Evolutionary conservation across 192 early-diverging fungal genomes (phyloP).

Genomic region (Rhizoclosmatium globosum): DNA sequence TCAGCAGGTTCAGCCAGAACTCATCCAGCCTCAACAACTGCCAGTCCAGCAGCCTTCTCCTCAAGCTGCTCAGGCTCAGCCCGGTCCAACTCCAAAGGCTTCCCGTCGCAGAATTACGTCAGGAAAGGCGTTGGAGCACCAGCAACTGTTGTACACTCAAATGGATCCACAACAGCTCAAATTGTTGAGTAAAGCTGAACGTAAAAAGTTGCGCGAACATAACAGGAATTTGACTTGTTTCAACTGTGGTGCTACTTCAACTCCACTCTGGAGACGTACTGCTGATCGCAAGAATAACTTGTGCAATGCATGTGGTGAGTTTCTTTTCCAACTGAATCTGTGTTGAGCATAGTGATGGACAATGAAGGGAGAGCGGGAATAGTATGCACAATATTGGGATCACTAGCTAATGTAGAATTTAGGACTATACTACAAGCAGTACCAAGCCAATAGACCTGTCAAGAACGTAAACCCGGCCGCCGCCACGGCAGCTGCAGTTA

Average conservation of each 20-base stretch:
- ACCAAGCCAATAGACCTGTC: constrained; percentile 51
- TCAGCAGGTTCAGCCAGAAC: neutral
- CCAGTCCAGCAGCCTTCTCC: neutral
- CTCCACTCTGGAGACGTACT: constrained; percentile 82
- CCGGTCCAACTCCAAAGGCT: neutral
- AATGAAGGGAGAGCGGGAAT: too few relatives aligned
- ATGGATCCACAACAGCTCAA: constrained; percentile 30
- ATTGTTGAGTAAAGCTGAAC: constrained; percentile 45
- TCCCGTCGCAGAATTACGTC: constrained; percentile 4
- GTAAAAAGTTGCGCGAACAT: constrained; percentile 51
- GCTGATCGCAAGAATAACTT: constrained; percentile 77
- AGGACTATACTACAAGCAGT: constrained; percentile 59
- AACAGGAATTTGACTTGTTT: constrained; percentile 62
- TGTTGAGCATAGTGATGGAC: too few relatives aligned
- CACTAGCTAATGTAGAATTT: neutral
- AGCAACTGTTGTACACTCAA: constrained; percentile 25
- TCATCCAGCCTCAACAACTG: neutral
- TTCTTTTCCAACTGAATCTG: constrained; percentile 38
- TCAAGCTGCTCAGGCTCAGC: neutral
- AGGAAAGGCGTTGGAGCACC: neutral
- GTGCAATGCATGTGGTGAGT: constrained; percentile 84
- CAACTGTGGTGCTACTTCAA: constrained; percentile 76
- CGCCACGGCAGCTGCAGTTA: neutral
- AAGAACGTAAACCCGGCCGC: constrained; percentile 14
- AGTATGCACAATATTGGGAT: neutral